Percentiles rank a stretch among this genome's conserved stretches.
Conservation (phyloP, 2,329 filamentous ascomycete species). For the Sporothrix phasma region DNA sequence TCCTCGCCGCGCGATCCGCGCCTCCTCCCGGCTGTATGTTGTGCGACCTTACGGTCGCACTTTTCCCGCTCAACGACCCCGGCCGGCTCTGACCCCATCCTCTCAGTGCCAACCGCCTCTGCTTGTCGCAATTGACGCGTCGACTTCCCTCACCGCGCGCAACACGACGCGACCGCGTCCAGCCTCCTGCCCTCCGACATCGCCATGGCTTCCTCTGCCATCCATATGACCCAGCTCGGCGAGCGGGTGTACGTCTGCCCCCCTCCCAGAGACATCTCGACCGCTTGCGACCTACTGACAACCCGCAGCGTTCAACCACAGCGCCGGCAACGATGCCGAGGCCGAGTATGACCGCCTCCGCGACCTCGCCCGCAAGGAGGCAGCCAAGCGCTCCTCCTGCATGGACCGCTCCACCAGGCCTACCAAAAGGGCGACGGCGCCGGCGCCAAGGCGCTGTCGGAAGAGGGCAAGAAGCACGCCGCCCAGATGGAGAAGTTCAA, state of each 20-base stretch:
- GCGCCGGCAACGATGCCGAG: conserved; percentile 57
- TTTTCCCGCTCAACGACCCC: neutral
- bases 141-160: neutral
- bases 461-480: conserved; percentile 77
- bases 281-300: neutral
- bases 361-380: conserved; percentile 71
- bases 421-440: conserved; percentile 77
- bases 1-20: neutral
- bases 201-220: conserved; percentile 17
- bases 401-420: conserved; percentile 68
- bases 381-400: conserved; percentile 64
- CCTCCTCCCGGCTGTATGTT: neutral
- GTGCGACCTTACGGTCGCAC: conserved; percentile 4
- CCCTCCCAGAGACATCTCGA: neutral
- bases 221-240: conserved; percentile 36
- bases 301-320: conserved; percentile 64
- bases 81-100: neutral
- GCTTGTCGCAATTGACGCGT: neutral
- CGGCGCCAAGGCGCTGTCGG: conserved; percentile 69
- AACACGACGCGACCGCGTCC: neutral
- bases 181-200: neutral
- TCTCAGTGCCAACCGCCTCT: neutral
- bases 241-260: conserved; percentile 32
- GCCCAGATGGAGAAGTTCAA: conserved; percentile 82
- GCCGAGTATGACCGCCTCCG: conserved; percentile 88